A percentile compares a stretch with the other conserved stretches of the same genome.
phyloP scores from a whole-genome alignment of 2,329 filamentous ascomycete genomes.

The Trichophyton mentagrophytes region DNA sequence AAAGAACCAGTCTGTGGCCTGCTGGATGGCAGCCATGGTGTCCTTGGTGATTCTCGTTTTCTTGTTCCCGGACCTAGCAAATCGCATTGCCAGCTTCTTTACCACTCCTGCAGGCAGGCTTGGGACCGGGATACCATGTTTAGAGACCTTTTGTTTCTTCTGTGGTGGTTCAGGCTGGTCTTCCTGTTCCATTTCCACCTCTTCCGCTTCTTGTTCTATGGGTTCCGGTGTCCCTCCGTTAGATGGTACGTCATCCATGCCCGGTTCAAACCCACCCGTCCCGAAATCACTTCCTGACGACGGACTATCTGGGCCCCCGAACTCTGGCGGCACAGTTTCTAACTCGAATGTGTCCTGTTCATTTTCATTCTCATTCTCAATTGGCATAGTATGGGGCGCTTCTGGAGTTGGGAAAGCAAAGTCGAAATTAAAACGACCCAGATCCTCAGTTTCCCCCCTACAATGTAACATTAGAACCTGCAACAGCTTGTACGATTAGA shows the following conservation, averaged over 20 bases:
- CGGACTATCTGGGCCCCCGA: constrained; percentile 15
- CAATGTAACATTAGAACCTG: constrained; percentile 4
- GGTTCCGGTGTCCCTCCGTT: not conserved
- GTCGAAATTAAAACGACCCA: constrained; percentile 31
- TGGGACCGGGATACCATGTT: constrained; percentile 62
- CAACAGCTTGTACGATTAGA: not conserved
- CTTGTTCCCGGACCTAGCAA: constrained; percentile 53
- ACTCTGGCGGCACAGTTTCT: constrained; percentile 18
- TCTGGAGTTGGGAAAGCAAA: constrained; percentile 30
- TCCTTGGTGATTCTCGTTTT: constrained; percentile 62
- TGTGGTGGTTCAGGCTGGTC: constrained; percentile 11
- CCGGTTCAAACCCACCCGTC: constrained; percentile 23
- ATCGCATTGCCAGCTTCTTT: constrained; percentile 52
- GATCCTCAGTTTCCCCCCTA: constrained; percentile 34
- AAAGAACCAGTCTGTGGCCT: constrained; percentile 84
- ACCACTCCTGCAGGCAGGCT: constrained; percentile 60
- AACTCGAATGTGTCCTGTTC: constrained; percentile 25
- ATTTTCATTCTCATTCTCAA: constrained; percentile 24
- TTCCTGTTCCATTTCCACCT: constrained; percentile 8
- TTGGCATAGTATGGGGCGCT: constrained; percentile 17
- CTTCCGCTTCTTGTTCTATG: constrained; percentile 6
- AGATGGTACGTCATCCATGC: constrained; percentile 15
- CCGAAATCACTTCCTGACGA: constrained; percentile 20
- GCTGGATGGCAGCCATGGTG: constrained; percentile 59
- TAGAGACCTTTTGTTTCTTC: constrained; percentile 45